Conservation (phyloP, 257 asterid species). For the Rhazya stricta region DNA sequence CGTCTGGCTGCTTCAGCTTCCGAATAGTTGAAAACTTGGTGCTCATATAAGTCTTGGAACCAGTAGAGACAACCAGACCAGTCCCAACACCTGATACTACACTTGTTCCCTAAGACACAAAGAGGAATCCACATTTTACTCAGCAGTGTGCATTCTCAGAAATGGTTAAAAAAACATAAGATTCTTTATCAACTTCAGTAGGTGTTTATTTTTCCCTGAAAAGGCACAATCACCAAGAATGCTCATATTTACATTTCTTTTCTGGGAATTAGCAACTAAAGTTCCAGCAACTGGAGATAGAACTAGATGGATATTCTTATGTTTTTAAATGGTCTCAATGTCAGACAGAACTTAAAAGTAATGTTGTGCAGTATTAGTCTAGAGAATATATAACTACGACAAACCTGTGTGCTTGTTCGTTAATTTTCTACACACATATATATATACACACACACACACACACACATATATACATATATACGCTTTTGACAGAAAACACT, state of each 20-base stretch:
- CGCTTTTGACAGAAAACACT: neutral
- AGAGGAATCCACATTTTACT: neutral
- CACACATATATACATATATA: too few relatives aligned
- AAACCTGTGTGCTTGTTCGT: neutral
- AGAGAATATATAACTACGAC: neutral
- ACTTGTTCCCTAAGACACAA: slow-evolving; percentile 22
- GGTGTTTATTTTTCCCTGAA: neutral
- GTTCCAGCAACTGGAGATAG: neutral
- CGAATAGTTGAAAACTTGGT: slow-evolving; percentile 19
- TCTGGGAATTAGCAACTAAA: neutral
- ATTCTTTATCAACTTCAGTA: neutral
- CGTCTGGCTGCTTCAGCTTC: slow-evolving; percentile 20
- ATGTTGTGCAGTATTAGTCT: neutral
- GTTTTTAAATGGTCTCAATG: neutral
- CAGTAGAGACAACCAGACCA: slow-evolving; percentile 25
- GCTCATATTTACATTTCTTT: neutral
- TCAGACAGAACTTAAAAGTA: neutral
- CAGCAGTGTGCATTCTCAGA: neutral
- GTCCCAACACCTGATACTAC: slow-evolving; percentile 22
- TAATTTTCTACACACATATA: neutral
- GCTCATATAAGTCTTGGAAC: slow-evolving; percentile 24
- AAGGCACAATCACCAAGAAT: neutral
- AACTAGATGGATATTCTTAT: neutral
- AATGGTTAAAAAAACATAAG: neutral
- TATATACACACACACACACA: too few relatives aligned